Evolutionary conservation across 306 rosid species (phyloP).

Genomic region (Astragalus membranaceus): DNA sequence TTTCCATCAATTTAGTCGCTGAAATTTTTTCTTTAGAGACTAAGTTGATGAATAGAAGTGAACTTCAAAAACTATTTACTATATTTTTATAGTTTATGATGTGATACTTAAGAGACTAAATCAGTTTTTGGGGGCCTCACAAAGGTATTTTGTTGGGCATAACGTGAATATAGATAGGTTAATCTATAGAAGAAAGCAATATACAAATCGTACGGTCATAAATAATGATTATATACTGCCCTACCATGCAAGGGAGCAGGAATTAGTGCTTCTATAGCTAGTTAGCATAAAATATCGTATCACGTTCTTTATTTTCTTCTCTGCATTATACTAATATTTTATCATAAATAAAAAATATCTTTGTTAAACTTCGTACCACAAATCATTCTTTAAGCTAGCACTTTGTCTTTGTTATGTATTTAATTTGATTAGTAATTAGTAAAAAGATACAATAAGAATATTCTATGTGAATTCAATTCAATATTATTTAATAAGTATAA

Average conservation of each 20-base stretch:
- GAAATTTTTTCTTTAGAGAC: too few species aligned
- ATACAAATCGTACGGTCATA: slow-evolving; percentile 2
- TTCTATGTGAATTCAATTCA: slow-evolving; percentile 23
- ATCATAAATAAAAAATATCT: slow-evolving; percentile 15
- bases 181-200: slow-evolving; percentile 6
- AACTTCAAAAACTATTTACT: too few species aligned
- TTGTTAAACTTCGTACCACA: not conserved
- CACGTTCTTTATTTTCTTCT: slow-evolving; percentile 12
- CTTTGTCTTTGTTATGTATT: not conserved
- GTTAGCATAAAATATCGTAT: slow-evolving; percentile 20
- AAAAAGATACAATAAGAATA: not conserved
- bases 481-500: too few species aligned
- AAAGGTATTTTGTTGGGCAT: not conserved
- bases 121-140: too few species aligned
- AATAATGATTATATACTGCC: slow-evolving; percentile 21
- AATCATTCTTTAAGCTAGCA: slow-evolving; percentile 19
- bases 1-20: too few species aligned
- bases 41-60: too few species aligned
- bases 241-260: slow-evolving; percentile 26
- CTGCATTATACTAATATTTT: not conserved
- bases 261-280: slow-evolving; percentile 36
- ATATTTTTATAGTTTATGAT: too few species aligned
- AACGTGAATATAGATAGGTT: not conserved
- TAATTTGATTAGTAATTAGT: not conserved
- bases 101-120: too few species aligned